Evolutionary conservation across 2,329 filamentous ascomycete genomes (phyloP), one percentile per base, ranked within the genome.

Genomic region (Penicillium sp.): DNA sequence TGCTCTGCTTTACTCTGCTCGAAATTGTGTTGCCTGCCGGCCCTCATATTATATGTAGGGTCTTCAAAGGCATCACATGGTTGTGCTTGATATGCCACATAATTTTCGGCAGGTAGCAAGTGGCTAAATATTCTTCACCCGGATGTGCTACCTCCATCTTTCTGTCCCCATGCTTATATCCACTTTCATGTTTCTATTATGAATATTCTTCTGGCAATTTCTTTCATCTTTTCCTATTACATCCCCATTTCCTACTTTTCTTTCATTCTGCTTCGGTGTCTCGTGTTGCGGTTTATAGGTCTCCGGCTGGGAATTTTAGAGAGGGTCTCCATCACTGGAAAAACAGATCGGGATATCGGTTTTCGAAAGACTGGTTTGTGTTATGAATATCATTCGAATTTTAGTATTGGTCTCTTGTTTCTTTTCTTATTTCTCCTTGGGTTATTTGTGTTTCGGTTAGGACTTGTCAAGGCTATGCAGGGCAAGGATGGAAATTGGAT

Each of bases 301-400:
- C 65, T 63, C 50, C 58, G 65, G 65, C 59, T 67, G 65, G 66
- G 62, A 60, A 60, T 56, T 45, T 61, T 69, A 69, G 65, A 72
- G 62, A 56, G 63, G 65, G 58, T 63, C 61, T 66, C 66, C 68
- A 69, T 72, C 70, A 68, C 66, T 72, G 71, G 71, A 72, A 72
- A 68, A 70, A 69, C 57, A 61, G 57, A 63, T 61, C 50, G 53
- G 55, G 43, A 53, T 58, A 55, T 49, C 55, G 57, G 55, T n/a
- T 56, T 60, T 55, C 55, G 59, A 50, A 58, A 63, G 55, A 57
- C 53, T 60, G 59, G 57, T 56, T 61, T 60, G 31, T 53, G 35
- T 39, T 50, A 51, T 39, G 53, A 52, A 44, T 48, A 48, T 48
- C 48, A 55, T 42, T 44, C 57, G 24, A 50, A 51, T 55, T 43